Evolutionary conservation across 805 yeast species (phyloP), one percentile per base, ranked within the genome.

Genomic region (Groenewaldozyma tartarivorans): DNA sequence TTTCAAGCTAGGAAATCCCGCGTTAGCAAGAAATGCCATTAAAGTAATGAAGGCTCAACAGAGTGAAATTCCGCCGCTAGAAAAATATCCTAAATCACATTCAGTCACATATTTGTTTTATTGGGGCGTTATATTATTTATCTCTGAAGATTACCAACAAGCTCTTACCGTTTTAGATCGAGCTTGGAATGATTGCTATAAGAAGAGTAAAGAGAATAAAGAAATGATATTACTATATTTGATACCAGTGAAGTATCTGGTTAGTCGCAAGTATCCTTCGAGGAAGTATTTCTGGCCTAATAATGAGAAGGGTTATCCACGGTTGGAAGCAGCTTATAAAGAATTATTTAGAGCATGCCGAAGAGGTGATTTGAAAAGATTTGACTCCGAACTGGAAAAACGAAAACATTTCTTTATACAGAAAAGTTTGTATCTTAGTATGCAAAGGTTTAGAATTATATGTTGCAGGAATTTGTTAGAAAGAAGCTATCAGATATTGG

Each of bases 21-120:
- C 85, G 50, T 69, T 85, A 56, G 86, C 90, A 26, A 77, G 76
- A 49, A 79, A 82, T 38, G 68, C 85, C 46, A 78, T 82, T 44
- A 78, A 77, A 55, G 94, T 83, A 1, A 61, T 84, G 26, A 67
- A 66, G 22, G 73, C 79, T 11, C 69, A 77, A 35, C 36, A 54
- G 3, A 58, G 59, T 20, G 72, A 72, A 36, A 59, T 81, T 35
- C 90, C 90, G 0, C 53, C 63, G 5, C 49, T 75, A 32, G 53
- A 61, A 3, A 36, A 51, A 9, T 67, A 65, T 13, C 70, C 72
- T n/a, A 68, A 65, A 39, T 56, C 73, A 1, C 80, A 79, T 38
- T 66, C 74, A 2, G 74, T 79, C 30, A 69, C 75, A 1, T 84
- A 75, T 56, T 62, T 76, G 37, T 87, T 81, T 61, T 83, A 77